Evolutionary conservation across 1,139 yeast species (phyloP).

Genomic region (Candida tetrigidarum): DNA sequence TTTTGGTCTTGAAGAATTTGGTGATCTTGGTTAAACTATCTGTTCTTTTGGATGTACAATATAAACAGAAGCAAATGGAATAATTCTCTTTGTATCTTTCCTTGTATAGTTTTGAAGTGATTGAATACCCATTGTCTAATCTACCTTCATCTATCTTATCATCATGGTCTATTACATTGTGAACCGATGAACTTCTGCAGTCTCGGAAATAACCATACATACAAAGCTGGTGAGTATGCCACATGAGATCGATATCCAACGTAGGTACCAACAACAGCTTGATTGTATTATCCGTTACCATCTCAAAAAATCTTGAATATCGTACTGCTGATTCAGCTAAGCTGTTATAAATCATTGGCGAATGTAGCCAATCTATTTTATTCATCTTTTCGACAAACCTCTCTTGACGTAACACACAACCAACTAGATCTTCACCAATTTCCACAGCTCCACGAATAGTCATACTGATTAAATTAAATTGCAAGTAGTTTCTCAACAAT

Average conservation of each 20-base stretch:
- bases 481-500: constrained; percentile 16
- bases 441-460: constrained; percentile 21
- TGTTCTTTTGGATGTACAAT: constrained; percentile 14
- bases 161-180: constrained; percentile 19
- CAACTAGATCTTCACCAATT: constrained; percentile 33
- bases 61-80: constrained; percentile 20
- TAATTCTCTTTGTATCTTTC: constrained; percentile 17
- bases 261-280: constrained; percentile 34
- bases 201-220: constrained; percentile 27
- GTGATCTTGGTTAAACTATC: constrained; percentile 5
- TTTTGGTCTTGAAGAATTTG: constrained; percentile 3
- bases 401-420: constrained; percentile 35
- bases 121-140: constrained; percentile 16
- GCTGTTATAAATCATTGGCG: constrained; percentile 23
- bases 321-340: constrained; percentile 26
- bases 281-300: constrained; percentile 15
- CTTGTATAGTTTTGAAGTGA: constrained; percentile 19
- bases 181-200: constrained; percentile 17
- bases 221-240: constrained; percentile 45
- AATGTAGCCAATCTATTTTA: constrained; percentile 31
- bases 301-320: constrained; percentile 26
- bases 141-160: constrained; percentile 18
- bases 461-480: constrained; percentile 24
- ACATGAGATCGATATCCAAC: constrained; percentile 40
- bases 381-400: constrained; percentile 35